Evolutionary conservation across 2,329 filamentous ascomycete species (phyloP), one percentile per base, ranked within the genome.

Genomic region (Pseudocercospora fijiensis): DNA sequence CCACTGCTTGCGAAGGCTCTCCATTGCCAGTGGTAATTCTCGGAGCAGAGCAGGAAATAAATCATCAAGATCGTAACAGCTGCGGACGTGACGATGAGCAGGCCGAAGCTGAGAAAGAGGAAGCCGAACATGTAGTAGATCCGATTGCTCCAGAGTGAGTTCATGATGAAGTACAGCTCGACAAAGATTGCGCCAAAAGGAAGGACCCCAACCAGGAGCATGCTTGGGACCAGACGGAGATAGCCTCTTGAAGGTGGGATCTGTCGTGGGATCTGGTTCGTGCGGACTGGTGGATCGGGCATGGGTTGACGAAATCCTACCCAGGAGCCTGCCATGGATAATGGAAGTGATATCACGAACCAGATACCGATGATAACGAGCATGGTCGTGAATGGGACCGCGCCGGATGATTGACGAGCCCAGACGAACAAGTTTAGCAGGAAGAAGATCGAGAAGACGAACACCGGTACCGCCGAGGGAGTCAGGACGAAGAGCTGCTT

Each of bases 51-150:
- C 71, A 99, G 77, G 82, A 98, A 98, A 79, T 99, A 99, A 0
- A 97, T 91, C 84, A 98, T 89, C 18, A 99, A 82, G 8, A 98
- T 88, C 0, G 95, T 98, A 45, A 96, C 94, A 0, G 93, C 89
- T 0, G 94, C 94, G 64, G 90, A 92, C 0, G 95, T 98, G 72
- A 96, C 90, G 71, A 98, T 92, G 92, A 99, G 97, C 57, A 99
- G 85, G 10, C 91, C 93, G 75, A 96, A 99, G 83, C 93, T 97
- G 62, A 99, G 85, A 83, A 99, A 99, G 37, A 99, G 82, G 84
- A 99, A 99, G 22, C 95, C 95, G 73, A 99, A 99, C 95, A 99
- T 99, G 85, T 99, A 99, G 84, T 99, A 99, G 70, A 99, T 95
- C 79, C 95, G 92, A 82, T 89, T 94, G 79, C 96, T 96, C 95